Percentiles rank a stretch among this genome's conserved stretches.
Conservation (phyloP, 768 basidiomycete species). For the Albatrellus ellisii region DNA sequence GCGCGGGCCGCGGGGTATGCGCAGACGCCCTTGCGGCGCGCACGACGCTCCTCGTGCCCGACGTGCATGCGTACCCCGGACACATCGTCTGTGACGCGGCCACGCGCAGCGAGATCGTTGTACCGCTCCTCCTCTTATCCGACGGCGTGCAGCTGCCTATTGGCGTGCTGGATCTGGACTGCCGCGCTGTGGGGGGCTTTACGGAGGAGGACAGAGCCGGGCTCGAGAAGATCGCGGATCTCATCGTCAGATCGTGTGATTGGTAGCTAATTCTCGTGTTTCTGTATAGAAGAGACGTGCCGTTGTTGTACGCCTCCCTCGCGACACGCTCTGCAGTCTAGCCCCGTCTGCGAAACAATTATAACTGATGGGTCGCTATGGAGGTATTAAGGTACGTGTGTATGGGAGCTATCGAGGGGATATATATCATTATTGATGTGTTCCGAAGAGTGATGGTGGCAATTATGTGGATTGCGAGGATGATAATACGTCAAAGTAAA, state of each 20-base stretch:
- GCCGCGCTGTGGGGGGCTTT: constrained; percentile 26
- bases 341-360: neutral
- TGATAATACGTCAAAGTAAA: too few relatives aligned
- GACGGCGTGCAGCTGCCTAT: constrained; percentile 18
- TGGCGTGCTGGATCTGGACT: constrained; percentile 37
- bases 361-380: too few relatives aligned
- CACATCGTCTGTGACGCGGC: constrained; percentile 92
- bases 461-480: too few relatives aligned
- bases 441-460: too few relatives aligned
- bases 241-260: constrained; percentile 18
- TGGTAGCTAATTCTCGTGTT: constrained; percentile 13
- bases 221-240: constrained; percentile 25
- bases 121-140: constrained; percentile 44
- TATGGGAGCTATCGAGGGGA: too few relatives aligned
- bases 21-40: constrained; percentile 56
- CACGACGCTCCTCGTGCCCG: constrained; percentile 50
- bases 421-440: too few relatives aligned
- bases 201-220: constrained; percentile 29
- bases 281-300: too few relatives aligned
- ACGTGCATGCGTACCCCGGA: constrained; percentile 76
- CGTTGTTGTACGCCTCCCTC: too few relatives aligned
- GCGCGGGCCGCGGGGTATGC: constrained; percentile 65
- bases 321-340: neutral
- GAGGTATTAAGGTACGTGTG: too few relatives aligned
- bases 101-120: constrained; percentile 84